A percentile compares a stretch with the other conserved stretches of the same genome.
These are phyloP conservation scores for Arthrobotrys sinensis DNA, from an alignment of 2,329 filamentous ascomycete genomes.

Conservation along the genomic window DNA sequence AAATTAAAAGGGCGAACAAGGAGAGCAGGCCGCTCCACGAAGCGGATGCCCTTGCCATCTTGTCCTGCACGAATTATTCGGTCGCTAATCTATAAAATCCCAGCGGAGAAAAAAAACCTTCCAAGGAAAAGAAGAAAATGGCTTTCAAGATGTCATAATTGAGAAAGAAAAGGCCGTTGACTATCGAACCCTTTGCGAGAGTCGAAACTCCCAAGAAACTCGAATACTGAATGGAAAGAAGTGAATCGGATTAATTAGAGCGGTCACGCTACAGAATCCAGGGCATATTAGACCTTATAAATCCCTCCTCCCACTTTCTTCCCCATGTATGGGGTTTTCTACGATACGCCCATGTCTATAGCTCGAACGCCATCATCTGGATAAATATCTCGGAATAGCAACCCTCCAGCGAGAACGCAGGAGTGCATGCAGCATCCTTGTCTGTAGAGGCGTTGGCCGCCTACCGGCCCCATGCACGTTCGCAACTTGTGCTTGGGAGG, in stretches of 20 bases:
- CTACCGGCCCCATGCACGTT: constrained; percentile 44
- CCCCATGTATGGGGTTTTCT: constrained; percentile 20
- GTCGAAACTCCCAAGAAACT: constrained; percentile 7
- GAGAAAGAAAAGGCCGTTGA: neutral
- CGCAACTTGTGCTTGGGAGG: constrained; percentile 21
- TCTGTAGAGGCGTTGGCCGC: constrained; percentile 51
- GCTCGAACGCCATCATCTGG: constrained; percentile 51
- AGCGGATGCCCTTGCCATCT: constrained; percentile 40
- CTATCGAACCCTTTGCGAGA: constrained; percentile 12
- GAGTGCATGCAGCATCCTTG: constrained; percentile 46
- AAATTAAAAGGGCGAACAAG: constrained; percentile 40
- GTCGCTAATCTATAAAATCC: constrained; percentile 13
- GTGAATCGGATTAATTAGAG: constrained; percentile 54
- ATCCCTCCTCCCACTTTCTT: constrained; percentile 46
- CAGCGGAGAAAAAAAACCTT: constrained; percentile 16
- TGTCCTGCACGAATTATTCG: constrained; percentile 18
- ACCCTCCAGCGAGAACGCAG: constrained; percentile 35
- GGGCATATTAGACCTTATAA: constrained; percentile 55
- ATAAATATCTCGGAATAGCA: constrained; percentile 59
- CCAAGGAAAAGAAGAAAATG: constrained; percentile 24
- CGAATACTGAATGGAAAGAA: neutral
- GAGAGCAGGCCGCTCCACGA: constrained; percentile 42
- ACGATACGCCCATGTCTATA: constrained; percentile 32
- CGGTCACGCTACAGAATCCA: constrained; percentile 25
- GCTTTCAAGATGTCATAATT: constrained; percentile 42